Evolutionary conservation across 192 early-diverging fungal species (phyloP), one percentile per base, ranked within the genome.

Genomic region (Entomortierella parvispora): DNA sequence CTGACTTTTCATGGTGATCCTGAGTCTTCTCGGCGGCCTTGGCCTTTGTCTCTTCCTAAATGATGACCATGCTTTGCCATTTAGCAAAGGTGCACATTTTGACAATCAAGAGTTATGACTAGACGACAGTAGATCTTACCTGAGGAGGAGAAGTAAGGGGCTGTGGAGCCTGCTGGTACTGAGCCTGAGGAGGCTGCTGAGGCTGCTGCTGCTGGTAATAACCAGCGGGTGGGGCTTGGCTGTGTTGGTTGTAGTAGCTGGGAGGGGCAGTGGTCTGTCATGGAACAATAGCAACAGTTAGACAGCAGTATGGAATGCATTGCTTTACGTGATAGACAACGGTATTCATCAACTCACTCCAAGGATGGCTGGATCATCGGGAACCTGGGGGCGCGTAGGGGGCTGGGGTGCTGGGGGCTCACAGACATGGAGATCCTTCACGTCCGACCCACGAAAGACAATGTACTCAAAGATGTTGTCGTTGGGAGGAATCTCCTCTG

Each of bases 361-460:
- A 50, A 87, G 72, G 60, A 97, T 94, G 3, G 94, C 95, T 53
- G 95, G 96, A 76, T 95, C 95, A 67, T 93, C 91, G 34, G 92
- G 90, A 18, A 89, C 80, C 58, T 86, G 83, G 12, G 86, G 82
- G 17, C 81, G 83, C 4, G 87, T 79, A 40, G 85, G 87, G 15
- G 84, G 81, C 43, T 76, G 80, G 18, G 85, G 84, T 11, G 84
- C 76, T 58, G 87, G 87, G 25, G 84, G 84, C 67, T 90, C 86
- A 65, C 85, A 88, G 10, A 87, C 87, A 46, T 88, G 83, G 50
- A 99, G 83, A 71, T 93, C 93, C 81, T 94, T 92, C 58, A 99
- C 92, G 67, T 99, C 97, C 18, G 92, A 88, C 20, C 95, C 97
- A 34, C 95, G 89, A 79, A 99, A 99, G 29, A 96, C 92, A 66